Conservation (phyloP, 805 yeast species). For the Nakazawaea wickerhamii region DNA sequence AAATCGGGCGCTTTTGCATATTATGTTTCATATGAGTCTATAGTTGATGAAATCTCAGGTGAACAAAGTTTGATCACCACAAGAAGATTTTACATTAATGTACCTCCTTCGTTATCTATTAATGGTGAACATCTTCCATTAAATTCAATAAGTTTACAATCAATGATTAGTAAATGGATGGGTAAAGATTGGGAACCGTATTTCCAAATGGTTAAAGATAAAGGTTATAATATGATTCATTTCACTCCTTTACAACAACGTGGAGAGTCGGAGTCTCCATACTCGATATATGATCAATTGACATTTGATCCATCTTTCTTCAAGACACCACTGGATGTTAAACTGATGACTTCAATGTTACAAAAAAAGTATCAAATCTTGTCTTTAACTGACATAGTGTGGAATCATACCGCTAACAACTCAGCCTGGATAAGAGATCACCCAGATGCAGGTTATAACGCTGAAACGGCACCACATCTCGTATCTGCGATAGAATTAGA, state of each 20-base stretch:
- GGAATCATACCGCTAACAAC: conserved; percentile 92
- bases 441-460: conserved; percentile 88
- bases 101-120: conserved; percentile 67
- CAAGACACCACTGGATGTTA: conserved; percentile 48
- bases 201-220: conserved; percentile 54
- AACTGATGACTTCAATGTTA: conserved; percentile 40
- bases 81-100: conserved; percentile 64
- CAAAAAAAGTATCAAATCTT: conserved; percentile 56
- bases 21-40: conserved; percentile 52
- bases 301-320: conserved; percentile 66
- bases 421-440: conserved; percentile 80
- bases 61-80: conserved; percentile 38
- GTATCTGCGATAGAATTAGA: conserved; percentile 82
- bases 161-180: conserved; percentile 89
- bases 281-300: conserved; percentile 84
- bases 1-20: conserved; percentile 78
- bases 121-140: conserved; percentile 56
- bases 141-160: conserved; percentile 75
- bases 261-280: conserved; percentile 90
- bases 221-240: conserved; percentile 94
- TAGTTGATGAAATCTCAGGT: conserved; percentile 23
- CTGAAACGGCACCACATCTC: conserved; percentile 85
- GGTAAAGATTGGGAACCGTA: conserved; percentile 70
- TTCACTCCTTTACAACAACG: conserved; percentile 90
- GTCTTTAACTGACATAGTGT: conserved; percentile 85